Conservation (phyloP, 805 yeast genomes). For the Saccharomycopsis sp. region DNA sequence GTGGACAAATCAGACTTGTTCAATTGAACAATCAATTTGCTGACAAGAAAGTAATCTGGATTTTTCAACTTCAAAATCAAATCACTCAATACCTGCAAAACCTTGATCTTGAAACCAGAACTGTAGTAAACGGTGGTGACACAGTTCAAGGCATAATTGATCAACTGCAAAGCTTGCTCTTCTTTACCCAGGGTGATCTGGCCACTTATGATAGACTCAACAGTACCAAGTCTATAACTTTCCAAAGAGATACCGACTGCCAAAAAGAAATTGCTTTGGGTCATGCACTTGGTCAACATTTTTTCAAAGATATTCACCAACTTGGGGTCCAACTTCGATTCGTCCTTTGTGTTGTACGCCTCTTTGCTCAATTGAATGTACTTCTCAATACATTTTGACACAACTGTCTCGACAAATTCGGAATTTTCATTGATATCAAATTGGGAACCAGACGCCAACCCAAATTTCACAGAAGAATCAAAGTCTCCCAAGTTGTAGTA, state of each 20-base stretch:
- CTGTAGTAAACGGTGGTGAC: slow-evolving; percentile 53
- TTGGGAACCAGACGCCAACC: slow-evolving; percentile 72
- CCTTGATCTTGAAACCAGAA: slow-evolving; percentile 55
- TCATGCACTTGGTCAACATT: slow-evolving; percentile 77
- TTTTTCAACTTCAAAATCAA: slow-evolving; percentile 46
- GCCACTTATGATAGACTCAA: slow-evolving; percentile 45
- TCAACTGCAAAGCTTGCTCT: slow-evolving; percentile 43
- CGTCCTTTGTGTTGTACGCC: slow-evolving; percentile 32
- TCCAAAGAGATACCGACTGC: slow-evolving; percentile 90
- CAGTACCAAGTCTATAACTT: slow-evolving; percentile 75
- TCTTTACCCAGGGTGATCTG: slow-evolving; percentile 37
- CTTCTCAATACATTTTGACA: slow-evolving; percentile 82
- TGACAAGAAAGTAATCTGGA: slow-evolving; percentile 76
- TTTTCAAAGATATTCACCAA: slow-evolving; percentile 67
- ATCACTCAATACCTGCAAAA: slow-evolving; percentile 53
- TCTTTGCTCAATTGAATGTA: slow-evolving; percentile 61
- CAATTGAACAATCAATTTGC: slow-evolving; percentile 81
- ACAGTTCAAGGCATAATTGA: slow-evolving; percentile 69
- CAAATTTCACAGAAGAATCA: slow-evolving; percentile 81
- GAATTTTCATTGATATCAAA: slow-evolving; percentile 67
- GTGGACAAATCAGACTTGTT: slow-evolving; percentile 69
- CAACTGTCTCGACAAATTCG: slow-evolving; percentile 90
- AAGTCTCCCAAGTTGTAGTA: slow-evolving; percentile 90
- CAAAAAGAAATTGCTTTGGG: slow-evolving; percentile 59
- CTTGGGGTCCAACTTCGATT: slow-evolving; percentile 43